These are phyloP conservation scores for Nicotiana otophora DNA, from an alignment of 257 asterid species.

Conservation along the genomic window DNA sequence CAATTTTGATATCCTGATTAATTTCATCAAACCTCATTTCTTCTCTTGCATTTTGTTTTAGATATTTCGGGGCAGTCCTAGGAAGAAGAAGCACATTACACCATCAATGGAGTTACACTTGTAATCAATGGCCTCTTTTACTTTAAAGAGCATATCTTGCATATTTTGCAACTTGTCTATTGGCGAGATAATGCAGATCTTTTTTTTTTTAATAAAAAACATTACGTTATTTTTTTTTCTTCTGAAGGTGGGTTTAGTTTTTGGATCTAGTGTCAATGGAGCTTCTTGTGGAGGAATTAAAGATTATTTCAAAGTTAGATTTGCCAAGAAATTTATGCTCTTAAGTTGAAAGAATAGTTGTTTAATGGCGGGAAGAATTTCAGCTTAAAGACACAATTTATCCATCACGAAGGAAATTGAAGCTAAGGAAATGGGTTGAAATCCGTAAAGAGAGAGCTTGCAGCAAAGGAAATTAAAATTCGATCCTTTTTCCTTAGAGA, in stretches of 20 bases:
- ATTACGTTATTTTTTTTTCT: neutral
- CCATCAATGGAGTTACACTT: neutral
- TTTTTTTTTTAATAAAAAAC: too few species aligned
- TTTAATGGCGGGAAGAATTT: neutral
- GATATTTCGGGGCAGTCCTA: too few species aligned
- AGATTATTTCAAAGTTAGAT: neutral
- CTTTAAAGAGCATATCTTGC: too few species aligned
- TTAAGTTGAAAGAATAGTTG: neutral
- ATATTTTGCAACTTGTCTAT: too few species aligned
- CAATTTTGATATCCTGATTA: too few species aligned
- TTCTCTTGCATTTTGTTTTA: too few species aligned
- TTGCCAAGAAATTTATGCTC: neutral
- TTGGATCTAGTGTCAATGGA: neutral
- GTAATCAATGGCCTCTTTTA: neutral
- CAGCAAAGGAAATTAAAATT: neutral
- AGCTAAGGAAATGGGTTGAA: neutral
- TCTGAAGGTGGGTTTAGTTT: neutral
- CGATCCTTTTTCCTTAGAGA: neutral
- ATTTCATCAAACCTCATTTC: too few species aligned
- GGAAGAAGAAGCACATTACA: too few species aligned
- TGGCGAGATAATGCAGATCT: too few species aligned
- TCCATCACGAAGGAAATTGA: neutral
- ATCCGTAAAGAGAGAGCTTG: neutral
- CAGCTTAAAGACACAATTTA: neutral
- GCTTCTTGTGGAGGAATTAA: neutral